These are phyloP conservation scores for Cyberlindnera meyerae DNA, from an alignment of 805 yeast genomes.

Conservation along the genomic window DNA sequence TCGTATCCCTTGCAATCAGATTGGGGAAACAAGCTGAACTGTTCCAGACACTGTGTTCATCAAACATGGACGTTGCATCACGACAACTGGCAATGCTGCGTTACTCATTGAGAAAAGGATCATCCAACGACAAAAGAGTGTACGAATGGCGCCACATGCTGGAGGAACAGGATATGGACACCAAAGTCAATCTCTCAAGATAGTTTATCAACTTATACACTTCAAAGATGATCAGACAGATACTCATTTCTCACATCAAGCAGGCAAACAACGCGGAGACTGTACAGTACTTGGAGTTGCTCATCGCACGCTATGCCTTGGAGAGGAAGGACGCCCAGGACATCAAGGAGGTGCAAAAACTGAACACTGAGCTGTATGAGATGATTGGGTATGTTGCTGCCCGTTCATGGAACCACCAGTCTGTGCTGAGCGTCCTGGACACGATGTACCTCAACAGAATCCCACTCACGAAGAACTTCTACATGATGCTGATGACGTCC, in stretches of 20 bases:
- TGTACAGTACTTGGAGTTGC: conserved; percentile 5
- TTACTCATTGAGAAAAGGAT: too few species aligned
- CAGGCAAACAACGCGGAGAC: neutral
- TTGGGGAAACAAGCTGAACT: too few species aligned
- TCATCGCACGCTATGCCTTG: conserved; percentile 5
- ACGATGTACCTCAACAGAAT: conserved; percentile 12
- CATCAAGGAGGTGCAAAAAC: neutral
- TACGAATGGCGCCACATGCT: too few species aligned
- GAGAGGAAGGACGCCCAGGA: neutral
- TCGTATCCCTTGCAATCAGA: too few species aligned
- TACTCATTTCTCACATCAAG: conserved; percentile 3
- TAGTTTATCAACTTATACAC: conserved; percentile 4
- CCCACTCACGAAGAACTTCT: conserved; percentile 14
- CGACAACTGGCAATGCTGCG: too few species aligned
- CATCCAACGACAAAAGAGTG: too few species aligned
- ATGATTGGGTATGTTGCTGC: conserved; percentile 16
- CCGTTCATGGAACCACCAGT: conserved; percentile 12
- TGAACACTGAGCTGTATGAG: conserved; percentile 14
- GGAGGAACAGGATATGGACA: too few species aligned
- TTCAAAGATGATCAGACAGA: conserved; percentile 7
- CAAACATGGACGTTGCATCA: too few species aligned
- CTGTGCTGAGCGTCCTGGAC: conserved; percentile 10
- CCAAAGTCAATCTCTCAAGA: neutral
- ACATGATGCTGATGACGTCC: conserved; percentile 14
- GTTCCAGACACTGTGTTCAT: too few species aligned